A percentile compares a stretch with the other conserved stretches of the same genome.
phyloP scores from a whole-genome alignment of 179 eudicot species.

The Amaranthus tricolor region DNA sequence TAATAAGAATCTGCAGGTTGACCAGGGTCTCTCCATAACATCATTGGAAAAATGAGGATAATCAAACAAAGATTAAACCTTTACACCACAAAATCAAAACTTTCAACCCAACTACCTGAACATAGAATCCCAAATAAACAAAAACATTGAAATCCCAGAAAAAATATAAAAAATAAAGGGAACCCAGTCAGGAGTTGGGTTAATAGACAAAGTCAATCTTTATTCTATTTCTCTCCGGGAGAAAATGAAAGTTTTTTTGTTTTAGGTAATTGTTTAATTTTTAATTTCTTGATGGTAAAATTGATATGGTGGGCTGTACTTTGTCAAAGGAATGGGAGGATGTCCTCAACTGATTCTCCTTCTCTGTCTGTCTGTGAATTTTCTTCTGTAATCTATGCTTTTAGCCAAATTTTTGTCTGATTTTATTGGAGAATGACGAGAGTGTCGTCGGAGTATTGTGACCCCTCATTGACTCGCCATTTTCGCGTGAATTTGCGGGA shows the following conservation, averaged over 20 bases:
- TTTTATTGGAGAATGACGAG: background rate
- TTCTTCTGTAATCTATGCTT: constrained; percentile 6
- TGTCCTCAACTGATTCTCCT: constrained; percentile 23
- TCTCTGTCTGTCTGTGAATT: constrained; percentile 19
- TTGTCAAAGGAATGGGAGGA: constrained; percentile 28
- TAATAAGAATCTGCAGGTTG: constrained; percentile 78
- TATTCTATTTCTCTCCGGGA: background rate
- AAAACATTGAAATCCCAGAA: constrained; percentile 23
- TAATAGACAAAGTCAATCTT: constrained; percentile 13
- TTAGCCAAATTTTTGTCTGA: constrained; percentile 1
- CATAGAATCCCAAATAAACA: constrained; percentile 26
- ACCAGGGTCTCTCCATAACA: constrained; percentile 75
- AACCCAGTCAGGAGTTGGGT: constrained; percentile 30
- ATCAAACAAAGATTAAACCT: background rate
- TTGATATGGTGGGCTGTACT: constrained; percentile 15
- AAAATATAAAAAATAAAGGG: constrained; percentile 7
- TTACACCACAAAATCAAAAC: background rate
- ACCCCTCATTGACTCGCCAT: constrained; percentile 24
- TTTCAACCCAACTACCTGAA: constrained; percentile 19
- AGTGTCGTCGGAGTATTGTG: background rate
- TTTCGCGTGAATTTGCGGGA: constrained; percentile 19
- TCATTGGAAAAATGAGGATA: constrained; percentile 10
- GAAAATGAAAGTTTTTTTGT: background rate
- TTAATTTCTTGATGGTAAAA: background rate
- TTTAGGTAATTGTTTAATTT: background rate